Conservation (phyloP, 345 rosid species). For the Brassica carinata region DNA sequence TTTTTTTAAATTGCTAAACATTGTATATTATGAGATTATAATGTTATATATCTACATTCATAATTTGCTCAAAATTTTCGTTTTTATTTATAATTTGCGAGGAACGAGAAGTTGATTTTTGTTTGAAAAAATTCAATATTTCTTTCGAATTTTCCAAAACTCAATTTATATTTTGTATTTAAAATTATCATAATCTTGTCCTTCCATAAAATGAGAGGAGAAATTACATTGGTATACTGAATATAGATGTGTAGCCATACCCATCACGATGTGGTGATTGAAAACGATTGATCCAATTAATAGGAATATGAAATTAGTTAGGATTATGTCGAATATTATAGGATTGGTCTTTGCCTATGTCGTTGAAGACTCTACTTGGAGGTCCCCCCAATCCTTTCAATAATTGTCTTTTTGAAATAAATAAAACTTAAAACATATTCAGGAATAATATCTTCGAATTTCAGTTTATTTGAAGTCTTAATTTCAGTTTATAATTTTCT, state of each 20-base stretch:
- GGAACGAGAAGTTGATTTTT: not conserved
- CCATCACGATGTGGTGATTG: not conserved
- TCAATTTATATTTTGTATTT: not conserved
- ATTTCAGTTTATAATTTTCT: not conserved
- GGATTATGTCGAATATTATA: constrained; percentile 8
- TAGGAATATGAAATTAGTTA: constrained; percentile 3
- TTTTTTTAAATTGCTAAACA: not conserved
- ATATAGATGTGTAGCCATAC: not conserved
- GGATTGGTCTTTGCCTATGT: constrained; percentile 14
- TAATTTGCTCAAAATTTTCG: not conserved
- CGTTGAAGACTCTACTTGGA: not conserved
- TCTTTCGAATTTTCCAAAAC: not conserved
- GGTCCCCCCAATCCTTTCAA: constrained; percentile 13
- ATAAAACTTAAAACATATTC: not conserved
- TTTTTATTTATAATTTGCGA: not conserved
- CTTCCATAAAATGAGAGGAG: not conserved
- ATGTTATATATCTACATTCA: not conserved
- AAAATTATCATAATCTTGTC: not conserved
- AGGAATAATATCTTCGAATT: not conserved
- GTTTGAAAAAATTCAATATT: not conserved
- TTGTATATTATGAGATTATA: not conserved
- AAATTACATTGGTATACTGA: not conserved
- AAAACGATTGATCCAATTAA: not conserved
- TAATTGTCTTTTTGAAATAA: not conserved
- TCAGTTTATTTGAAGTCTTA: not conserved